Percentiles rank a stretch among this genome's conserved stretches.
Evolutionary conservation across 306 rosid genomes (phyloP).

Genomic region (Ammopiptanthus mongolicus): DNA sequence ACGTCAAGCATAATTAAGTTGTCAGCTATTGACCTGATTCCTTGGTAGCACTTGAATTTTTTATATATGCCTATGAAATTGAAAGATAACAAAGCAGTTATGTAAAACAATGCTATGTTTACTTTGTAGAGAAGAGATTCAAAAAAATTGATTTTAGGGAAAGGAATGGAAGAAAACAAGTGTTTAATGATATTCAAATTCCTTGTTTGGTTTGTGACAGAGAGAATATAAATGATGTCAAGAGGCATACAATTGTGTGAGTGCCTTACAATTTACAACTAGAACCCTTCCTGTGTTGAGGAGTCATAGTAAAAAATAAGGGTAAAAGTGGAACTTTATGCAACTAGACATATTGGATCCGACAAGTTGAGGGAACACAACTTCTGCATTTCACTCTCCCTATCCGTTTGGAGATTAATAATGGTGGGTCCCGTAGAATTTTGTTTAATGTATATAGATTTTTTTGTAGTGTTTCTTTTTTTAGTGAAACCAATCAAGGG

Average conservation of each 20-base stretch:
- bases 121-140: too few species aligned
- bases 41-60: neutral
- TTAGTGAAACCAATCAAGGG: neutral
- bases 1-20: neutral
- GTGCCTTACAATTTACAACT: neutral
- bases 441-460: neutral
- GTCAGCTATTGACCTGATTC: neutral
- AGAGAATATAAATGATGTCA: neutral
- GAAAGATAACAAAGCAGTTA: too few species aligned
- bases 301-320: neutral
- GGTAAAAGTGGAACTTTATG: neutral
- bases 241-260: neutral
- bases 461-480: neutral
- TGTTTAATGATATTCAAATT: neutral
- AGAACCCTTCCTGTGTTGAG: neutral
- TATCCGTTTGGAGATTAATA: neutral
- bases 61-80: too few species aligned
- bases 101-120: too few species aligned
- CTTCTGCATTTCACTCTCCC: neutral
- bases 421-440: neutral
- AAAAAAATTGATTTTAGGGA: neutral
- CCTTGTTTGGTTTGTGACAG: neutral
- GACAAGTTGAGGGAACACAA: neutral
- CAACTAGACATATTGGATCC: neutral
- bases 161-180: neutral